Conservation (phyloP, 192 early-diverging fungal species). For the Linnemannia elongata region DNA sequence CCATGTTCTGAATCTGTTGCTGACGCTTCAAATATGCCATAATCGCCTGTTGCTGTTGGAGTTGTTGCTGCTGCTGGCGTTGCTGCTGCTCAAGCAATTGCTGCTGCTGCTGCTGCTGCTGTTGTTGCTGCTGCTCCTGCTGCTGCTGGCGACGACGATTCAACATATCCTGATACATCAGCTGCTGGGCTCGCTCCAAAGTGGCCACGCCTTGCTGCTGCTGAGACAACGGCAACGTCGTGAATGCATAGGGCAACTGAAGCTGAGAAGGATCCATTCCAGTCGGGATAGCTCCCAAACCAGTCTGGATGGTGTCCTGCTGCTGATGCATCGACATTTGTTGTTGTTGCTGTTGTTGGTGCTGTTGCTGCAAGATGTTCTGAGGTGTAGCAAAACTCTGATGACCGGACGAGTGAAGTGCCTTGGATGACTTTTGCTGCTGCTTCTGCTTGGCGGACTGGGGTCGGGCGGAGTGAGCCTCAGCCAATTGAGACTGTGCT, state of each 20-base stretch:
- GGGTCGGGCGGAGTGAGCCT: constrained; percentile 25
- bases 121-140: constrained; percentile 31
- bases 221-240: constrained; percentile 45
- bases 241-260: constrained; percentile 52
- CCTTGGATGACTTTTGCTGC: constrained; percentile 35
- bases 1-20: constrained; percentile 55
- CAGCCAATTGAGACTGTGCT: constrained; percentile 34
- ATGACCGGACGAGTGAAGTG: neutral
- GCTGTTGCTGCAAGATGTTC: constrained; percentile 46
- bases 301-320: constrained; percentile 30
- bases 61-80: constrained; percentile 44
- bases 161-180: constrained; percentile 56
- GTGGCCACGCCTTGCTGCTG: constrained; percentile 56
- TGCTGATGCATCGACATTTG: constrained; percentile 45
- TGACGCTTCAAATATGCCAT: constrained; percentile 56
- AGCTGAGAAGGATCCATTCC: constrained; percentile 49
- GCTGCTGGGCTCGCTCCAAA: constrained; percentile 46
- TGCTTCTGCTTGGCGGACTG: constrained; percentile 47
- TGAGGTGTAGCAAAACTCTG: constrained; percentile 38
- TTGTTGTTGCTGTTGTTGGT: constrained; percentile 27
- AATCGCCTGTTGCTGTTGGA: constrained; percentile 53
- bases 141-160: constrained; percentile 55
- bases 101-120: constrained; percentile 32
- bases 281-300: constrained; percentile 21
- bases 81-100: constrained; percentile 34